Evolutionary conservation across 495 filamentous ascomycete genomes (phyloP).

Genomic region (Hyaloscypha finlandica): DNA sequence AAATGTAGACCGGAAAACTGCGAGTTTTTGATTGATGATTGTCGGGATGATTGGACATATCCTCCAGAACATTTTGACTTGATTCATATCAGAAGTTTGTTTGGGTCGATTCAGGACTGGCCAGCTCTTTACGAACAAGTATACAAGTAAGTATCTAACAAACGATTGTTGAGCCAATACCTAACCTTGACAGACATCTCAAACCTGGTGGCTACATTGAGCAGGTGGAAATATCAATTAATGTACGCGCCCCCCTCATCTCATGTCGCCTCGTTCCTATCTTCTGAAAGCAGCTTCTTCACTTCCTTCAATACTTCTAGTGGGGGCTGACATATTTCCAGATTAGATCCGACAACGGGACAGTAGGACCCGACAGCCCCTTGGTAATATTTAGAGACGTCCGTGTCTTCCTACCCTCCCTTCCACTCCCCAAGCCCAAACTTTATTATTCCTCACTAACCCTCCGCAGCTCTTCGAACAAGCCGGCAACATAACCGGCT

Average conservation of each 20-base stretch:
- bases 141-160: slow-evolving; percentile 20
- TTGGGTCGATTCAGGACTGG: slow-evolving; percentile 41
- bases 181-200: slow-evolving; percentile 28
- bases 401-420: not conserved
- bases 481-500: slow-evolving; percentile 43
- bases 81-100: slow-evolving; percentile 54
- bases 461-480: slow-evolving; percentile 36
- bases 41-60: slow-evolving; percentile 55
- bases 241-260: slow-evolving; percentile 3
- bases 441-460: not conserved
- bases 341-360: slow-evolving; percentile 24
- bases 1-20: slow-evolving; percentile 48
- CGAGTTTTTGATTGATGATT: slow-evolving; percentile 55
- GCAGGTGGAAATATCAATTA: slow-evolving; percentile 45
- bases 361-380: slow-evolving; percentile 12
- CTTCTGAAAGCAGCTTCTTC: not conserved
- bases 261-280: too few relatives aligned
- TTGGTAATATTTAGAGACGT: slow-evolving; percentile 17
- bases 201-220: slow-evolving; percentile 57
- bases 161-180: not conserved
- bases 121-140: slow-evolving; percentile 22
- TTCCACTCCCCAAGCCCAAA: not conserved
- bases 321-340: slow-evolving; percentile 9
- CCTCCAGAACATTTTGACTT: slow-evolving; percentile 49
- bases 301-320: not conserved